Conservation (phyloP, 805 yeast genomes). For the Saccharomycopsis sp. region DNA sequence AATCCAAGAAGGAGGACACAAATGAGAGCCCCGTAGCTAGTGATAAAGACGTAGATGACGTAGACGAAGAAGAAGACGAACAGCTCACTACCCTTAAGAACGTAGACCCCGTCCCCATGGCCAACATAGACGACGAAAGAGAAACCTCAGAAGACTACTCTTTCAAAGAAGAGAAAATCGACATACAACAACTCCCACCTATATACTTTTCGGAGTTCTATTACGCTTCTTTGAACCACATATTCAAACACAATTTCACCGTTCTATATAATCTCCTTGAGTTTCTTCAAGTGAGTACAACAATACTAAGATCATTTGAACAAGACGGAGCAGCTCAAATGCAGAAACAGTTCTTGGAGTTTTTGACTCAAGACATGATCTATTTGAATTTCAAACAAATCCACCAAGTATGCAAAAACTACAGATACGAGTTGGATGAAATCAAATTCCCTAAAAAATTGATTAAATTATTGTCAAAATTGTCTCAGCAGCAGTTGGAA, state of each 20-base stretch:
- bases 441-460: conserved; percentile 51
- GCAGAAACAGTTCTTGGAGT: conserved; percentile 6
- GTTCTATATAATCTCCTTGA: conserved; percentile 18
- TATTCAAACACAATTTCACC: conserved; percentile 14
- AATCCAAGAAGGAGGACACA: neutral
- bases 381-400: conserved; percentile 67
- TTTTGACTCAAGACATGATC: conserved; percentile 44
- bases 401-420: conserved; percentile 61
- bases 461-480: conserved; percentile 29
- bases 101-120: neutral
- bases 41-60: neutral
- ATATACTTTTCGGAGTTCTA: conserved; percentile 14
- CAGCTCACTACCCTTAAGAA: neutral
- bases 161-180: neutral
- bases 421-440: conserved; percentile 82
- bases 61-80: conserved; percentile 4
- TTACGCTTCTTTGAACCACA: conserved; percentile 11
- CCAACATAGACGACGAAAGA: neutral
- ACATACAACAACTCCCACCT: neutral
- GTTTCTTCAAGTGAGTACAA: conserved; percentile 20
- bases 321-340: conserved; percentile 54
- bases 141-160: neutral
- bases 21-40: neutral
- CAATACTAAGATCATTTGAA: conserved; percentile 30
- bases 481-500: neutral